phyloP scores from a whole-genome alignment of 108 stramenopile species.

The Nitzschia sp. region DNA sequence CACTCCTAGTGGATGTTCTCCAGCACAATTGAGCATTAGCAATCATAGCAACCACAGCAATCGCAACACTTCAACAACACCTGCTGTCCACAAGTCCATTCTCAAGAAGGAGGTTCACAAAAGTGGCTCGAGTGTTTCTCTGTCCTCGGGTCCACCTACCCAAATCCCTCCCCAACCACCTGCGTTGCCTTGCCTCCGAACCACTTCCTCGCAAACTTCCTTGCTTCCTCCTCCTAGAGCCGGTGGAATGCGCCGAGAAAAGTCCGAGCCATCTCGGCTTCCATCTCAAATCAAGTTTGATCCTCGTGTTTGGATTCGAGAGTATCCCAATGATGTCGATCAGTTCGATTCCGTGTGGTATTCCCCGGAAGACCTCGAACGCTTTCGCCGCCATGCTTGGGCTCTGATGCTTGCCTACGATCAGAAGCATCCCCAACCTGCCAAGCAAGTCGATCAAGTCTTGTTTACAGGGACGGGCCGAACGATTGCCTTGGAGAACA shows the following conservation, averaged over 20 bases:
- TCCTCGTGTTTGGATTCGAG: conserved; percentile 41
- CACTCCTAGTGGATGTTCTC: too few species aligned
- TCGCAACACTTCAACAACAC: too few species aligned
- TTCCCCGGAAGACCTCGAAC: conserved; percentile 48
- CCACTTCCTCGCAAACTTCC: too few species aligned
- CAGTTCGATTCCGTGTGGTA: conserved; percentile 49
- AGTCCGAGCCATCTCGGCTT: conserved; percentile 1
- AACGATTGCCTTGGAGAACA: not conserved
- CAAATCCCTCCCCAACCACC: too few species aligned
- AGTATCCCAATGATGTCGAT: conserved; percentile 22
- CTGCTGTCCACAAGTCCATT: too few species aligned
- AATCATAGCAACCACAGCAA: too few species aligned
- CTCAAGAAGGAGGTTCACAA: too few species aligned
- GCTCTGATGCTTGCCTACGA: conserved; percentile 46
- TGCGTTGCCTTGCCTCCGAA: too few species aligned
- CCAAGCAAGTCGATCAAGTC: conserved; percentile 2
- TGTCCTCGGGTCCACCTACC: too few species aligned
- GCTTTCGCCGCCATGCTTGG: conserved; percentile 57
- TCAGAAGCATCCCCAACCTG: conserved; percentile 11
- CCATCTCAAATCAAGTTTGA: conserved; percentile 30
- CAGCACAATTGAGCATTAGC: too few species aligned
- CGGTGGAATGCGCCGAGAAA: conserved; percentile 3
- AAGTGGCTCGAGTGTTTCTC: too few species aligned
- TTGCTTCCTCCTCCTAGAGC: too few species aligned
- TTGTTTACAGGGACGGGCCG: conserved; percentile 34